Conservation (phyloP, 371 early-diverging fungal genomes). For the Parasitella parasitica region DNA sequence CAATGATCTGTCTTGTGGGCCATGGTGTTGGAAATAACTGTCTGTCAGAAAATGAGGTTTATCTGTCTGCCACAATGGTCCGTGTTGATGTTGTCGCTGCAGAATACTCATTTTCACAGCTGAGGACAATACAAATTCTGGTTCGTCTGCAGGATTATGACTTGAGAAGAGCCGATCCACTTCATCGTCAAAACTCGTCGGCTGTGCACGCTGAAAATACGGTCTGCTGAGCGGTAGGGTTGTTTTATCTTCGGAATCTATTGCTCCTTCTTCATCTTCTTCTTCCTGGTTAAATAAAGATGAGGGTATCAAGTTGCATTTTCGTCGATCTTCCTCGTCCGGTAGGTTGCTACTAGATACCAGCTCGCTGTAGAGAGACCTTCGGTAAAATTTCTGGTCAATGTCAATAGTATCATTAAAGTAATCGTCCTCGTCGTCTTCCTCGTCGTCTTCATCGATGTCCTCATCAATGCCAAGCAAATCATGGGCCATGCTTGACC, state of each 20-base stretch:
- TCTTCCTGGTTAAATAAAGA: constrained; percentile 5
- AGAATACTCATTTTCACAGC: constrained; percentile 13
- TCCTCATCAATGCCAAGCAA: not conserved
- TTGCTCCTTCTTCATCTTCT: constrained; percentile 18
- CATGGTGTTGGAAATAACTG: constrained; percentile 32
- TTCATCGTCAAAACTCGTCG: constrained; percentile 23
- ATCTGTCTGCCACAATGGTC: constrained; percentile 16
- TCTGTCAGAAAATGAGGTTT: constrained; percentile 35
- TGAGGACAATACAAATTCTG: constrained; percentile 17
- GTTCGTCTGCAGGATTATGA: constrained; percentile 9
- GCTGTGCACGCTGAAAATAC: not conserved
- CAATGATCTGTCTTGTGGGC: constrained; percentile 8
- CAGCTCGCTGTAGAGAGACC: constrained; percentile 13
- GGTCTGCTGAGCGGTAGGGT: constrained; percentile 16
- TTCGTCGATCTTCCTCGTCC: constrained; percentile 1
- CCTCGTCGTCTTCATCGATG: constrained; percentile 14
- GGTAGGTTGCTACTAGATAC: constrained; percentile 6
- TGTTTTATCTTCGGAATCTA: constrained; percentile 15
- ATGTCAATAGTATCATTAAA: not conserved
- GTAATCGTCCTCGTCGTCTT: not conserved
- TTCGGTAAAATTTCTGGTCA: constrained; percentile 8
- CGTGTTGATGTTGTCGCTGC: constrained; percentile 6
- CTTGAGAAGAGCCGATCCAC: constrained; percentile 32
- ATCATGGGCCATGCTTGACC: not conserved
- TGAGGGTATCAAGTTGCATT: constrained; percentile 2